Evolutionary conservation across 257 asterid species (phyloP).

Genomic region (Linderniella brevidens): DNA sequence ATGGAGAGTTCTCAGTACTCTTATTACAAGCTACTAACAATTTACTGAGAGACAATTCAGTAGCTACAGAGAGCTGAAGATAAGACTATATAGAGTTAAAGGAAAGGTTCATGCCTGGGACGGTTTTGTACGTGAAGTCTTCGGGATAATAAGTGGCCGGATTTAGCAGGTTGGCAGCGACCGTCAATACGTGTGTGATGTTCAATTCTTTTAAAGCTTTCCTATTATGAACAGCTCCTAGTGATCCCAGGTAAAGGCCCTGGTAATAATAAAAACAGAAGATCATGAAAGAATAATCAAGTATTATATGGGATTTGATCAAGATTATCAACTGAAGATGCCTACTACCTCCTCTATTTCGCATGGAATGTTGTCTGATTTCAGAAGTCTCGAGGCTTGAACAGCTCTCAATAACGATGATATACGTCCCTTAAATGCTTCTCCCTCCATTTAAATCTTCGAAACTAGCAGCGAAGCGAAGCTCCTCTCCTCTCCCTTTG

Average conservation of each 20-base stretch:
- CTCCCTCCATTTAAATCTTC: conserved; percentile 22
- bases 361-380: conserved; percentile 43
- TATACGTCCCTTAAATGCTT: conserved; percentile 17
- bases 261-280: conserved; percentile 15
- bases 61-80: no score
- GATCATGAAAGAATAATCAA: no score
- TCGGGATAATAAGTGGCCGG: conserved; percentile 40
- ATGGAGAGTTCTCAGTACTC: background rate
- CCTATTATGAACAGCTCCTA: conserved; percentile 61
- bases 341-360: conserved; percentile 67
- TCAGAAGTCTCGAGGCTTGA: conserved; percentile 20
- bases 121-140: conserved; percentile 55
- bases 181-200: conserved; percentile 58
- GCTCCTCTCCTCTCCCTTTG: no score
- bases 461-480: no score
- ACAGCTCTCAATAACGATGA: conserved; percentile 33
- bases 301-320: no score
- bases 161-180: conserved; percentile 28
- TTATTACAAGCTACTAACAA: no score
- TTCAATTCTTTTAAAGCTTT: conserved; percentile 40
- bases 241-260: conserved; percentile 90
- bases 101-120: conserved; percentile 2
- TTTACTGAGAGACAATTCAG: no score
- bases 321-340: no score
- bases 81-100: background rate